Evolutionary conservation across 148 eudicot species (phyloP).

Genomic region (Talinum fruticosum): DNA sequence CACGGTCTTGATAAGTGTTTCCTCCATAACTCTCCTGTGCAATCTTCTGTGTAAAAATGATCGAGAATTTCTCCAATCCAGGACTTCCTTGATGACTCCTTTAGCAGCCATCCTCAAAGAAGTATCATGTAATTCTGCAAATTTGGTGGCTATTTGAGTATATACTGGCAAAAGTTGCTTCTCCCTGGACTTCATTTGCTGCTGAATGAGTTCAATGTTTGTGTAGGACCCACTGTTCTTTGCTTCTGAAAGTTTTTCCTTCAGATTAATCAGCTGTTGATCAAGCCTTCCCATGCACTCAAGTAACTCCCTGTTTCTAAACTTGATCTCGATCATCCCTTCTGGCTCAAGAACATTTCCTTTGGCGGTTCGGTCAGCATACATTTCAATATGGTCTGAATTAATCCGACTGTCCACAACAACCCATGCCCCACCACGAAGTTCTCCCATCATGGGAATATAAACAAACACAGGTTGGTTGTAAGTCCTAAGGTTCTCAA

Average conservation of each 20-base stretch:
- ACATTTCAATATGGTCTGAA: conserved; percentile 93
- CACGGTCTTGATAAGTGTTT: conserved; percentile 54
- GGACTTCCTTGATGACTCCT: conserved; percentile 71
- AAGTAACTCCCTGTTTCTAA: conserved; percentile 63
- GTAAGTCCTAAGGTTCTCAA: conserved; percentile 91
- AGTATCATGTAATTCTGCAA: conserved; percentile 94
- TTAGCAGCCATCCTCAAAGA: conserved; percentile 90
- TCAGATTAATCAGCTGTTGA: conserved; percentile 55
- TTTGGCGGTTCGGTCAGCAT: conserved; percentile 85
- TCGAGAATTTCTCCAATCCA: conserved; percentile 76
- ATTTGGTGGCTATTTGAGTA: conserved; percentile 93
- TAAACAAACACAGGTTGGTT: conserved; percentile 87
- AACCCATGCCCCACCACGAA: conserved; percentile 99
- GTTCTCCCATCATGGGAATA: conserved; percentile 94
- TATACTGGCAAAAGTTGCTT: conserved; percentile 83
- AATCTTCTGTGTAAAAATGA: conserved; percentile 71
- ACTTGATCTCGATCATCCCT: conserved; percentile 94
- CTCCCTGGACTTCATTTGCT: conserved; percentile 76
- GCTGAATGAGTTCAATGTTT: conserved; percentile 41
- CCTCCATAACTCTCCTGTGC: conserved; percentile 69
- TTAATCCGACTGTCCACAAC: conserved; percentile 93
- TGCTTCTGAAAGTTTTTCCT: conserved; percentile 60
- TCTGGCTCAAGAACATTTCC: conserved; percentile 99
- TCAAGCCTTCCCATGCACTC: conserved; percentile 95
- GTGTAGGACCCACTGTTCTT: conserved; percentile 30